phyloP scores from a whole-genome alignment of 306 rosid species.

The Hylodesmum podocarpum region DNA sequence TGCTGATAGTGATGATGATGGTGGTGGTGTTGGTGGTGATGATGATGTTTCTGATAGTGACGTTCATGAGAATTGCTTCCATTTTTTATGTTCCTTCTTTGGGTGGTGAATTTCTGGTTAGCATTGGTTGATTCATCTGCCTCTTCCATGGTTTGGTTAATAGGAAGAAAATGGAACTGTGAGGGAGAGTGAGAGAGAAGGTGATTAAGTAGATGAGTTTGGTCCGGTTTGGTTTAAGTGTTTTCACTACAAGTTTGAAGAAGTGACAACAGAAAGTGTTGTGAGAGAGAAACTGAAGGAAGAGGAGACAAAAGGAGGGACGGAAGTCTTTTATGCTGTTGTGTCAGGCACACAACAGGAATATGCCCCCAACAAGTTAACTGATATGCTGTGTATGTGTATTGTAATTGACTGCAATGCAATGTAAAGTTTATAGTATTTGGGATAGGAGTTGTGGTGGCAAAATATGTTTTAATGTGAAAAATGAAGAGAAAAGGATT shows the following conservation, averaged over 20 bases:
- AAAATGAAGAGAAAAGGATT: not conserved
- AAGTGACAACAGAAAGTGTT: constrained; percentile 43
- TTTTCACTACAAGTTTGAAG: constrained; percentile 32
- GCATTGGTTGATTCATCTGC: constrained; percentile 68
- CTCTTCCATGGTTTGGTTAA: constrained; percentile 65
- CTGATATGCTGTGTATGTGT: too few relatives aligned
- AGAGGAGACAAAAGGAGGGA: not conserved
- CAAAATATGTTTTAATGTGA: constrained; percentile 13
- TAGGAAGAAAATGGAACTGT: constrained; percentile 25
- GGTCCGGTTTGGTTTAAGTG: not conserved
- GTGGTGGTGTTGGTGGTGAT: constrained; percentile 32
- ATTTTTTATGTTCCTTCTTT: constrained; percentile 44
- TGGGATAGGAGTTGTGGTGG: constrained; percentile 31
- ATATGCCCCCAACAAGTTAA: too few relatives aligned
- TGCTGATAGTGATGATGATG: constrained; percentile 1
- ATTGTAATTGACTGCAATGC: too few relatives aligned
- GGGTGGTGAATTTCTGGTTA: constrained; percentile 56
- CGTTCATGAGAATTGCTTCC: constrained; percentile 54
- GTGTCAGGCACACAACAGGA: too few relatives aligned
- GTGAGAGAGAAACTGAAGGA: constrained; percentile 32
- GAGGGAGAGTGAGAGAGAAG: not conserved
- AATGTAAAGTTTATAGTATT: too few relatives aligned
- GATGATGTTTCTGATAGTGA: constrained; percentile 45
- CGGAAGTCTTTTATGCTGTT: too few relatives aligned
- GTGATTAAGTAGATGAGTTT: constrained; percentile 12